phyloP scores from a whole-genome alignment of 2,329 filamentous ascomycete genomes.

The Xylariomycetidae sp. region DNA sequence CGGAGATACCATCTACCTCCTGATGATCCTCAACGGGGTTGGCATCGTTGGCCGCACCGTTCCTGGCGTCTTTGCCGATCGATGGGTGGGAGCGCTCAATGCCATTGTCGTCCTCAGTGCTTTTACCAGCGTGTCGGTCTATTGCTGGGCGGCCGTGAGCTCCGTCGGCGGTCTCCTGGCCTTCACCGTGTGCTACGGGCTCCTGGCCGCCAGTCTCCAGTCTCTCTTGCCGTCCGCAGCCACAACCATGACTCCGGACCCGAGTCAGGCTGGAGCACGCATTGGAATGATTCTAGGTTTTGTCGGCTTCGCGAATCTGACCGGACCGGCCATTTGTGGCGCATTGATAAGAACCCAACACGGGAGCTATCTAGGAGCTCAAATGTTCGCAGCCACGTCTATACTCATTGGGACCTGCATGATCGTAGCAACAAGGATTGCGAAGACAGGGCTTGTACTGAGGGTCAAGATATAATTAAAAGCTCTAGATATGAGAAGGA shows the following conservation, averaged over 20 bases:
- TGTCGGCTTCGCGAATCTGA: slow-evolving; percentile 8
- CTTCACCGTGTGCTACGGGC: slow-evolving; percentile 39
- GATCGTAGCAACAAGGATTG: slow-evolving; percentile 7
- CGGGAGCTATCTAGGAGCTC: slow-evolving; percentile 7
- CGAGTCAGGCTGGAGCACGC: slow-evolving; percentile 6
- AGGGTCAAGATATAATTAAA: too few relatives aligned
- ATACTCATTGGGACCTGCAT: slow-evolving; percentile 8
- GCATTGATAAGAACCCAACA: slow-evolving; percentile 3
- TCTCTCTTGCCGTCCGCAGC: slow-evolving; percentile 8
- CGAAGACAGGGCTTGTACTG: too few relatives aligned
- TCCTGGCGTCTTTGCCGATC: slow-evolving; percentile 31
- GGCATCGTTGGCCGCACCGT: slow-evolving; percentile 33
- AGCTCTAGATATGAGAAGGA: too few relatives aligned
- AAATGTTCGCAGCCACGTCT: slow-evolving; percentile 6
- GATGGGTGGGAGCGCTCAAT: slow-evolving; percentile 22
- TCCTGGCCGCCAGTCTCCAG: slow-evolving; percentile 10
- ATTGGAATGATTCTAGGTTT: slow-evolving; percentile 9
- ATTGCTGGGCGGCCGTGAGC: slow-evolving; percentile 40
- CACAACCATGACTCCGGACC: slow-evolving; percentile 10
- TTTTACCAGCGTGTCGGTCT: slow-evolving; percentile 35
- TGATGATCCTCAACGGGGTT: slow-evolving; percentile 32
- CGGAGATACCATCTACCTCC: slow-evolving; percentile 31
- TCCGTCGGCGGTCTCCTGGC: slow-evolving; percentile 38
- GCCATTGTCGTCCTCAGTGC: slow-evolving; percentile 21
- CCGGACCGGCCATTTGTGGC: slow-evolving; percentile 8